A percentile compares a stretch with the other conserved stretches of the same genome.
These are phyloP conservation scores for Penicillium sp. DNA, from an alignment of 2,329 filamentous ascomycete genomes.

Conservation along the genomic window DNA sequence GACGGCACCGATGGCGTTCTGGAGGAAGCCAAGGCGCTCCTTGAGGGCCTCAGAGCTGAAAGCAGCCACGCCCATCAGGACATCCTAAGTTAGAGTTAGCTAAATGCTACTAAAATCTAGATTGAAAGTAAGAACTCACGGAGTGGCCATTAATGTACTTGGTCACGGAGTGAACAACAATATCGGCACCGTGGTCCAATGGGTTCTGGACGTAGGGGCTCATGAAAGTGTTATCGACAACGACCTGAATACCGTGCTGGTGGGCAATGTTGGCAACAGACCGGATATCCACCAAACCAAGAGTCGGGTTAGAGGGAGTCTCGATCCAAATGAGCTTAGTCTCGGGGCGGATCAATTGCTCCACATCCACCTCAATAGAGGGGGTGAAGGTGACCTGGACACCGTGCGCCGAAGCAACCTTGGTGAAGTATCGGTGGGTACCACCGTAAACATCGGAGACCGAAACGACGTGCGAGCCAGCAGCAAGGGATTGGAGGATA, in stretches of 20 bases:
- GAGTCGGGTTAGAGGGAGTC: constrained; percentile 88
- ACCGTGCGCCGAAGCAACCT: constrained; percentile 91
- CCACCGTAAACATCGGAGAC: constrained; percentile 98
- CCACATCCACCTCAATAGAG: constrained; percentile 84
- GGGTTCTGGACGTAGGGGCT: constrained; percentile 97
- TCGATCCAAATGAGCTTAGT: constrained; percentile 98
- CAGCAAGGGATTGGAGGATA: constrained; percentile 87
- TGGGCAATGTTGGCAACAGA: constrained; percentile 82
- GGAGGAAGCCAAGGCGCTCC: constrained; percentile 79
- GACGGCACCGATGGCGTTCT: constrained; percentile 95
- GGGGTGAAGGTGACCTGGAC: constrained; percentile 94
- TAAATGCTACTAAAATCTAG: background rate
- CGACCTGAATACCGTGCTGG: constrained; percentile 83
- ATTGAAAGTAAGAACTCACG: constrained; percentile 31
- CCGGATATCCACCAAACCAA: constrained; percentile 88
- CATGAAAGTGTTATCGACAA: constrained; percentile 99
- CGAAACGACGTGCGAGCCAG: constrained; percentile 90
- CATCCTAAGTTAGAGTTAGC: constrained; percentile 57
- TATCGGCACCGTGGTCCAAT: constrained; percentile 89
- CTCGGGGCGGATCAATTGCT: constrained; percentile 77
- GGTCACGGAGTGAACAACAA: constrained; percentile 94
- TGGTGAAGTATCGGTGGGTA: constrained; percentile 97
- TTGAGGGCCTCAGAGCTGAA: constrained; percentile 84
- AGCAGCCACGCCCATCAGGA: constrained; percentile 95
- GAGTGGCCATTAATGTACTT: constrained; percentile 99